Evolutionary conservation across 768 basidiomycete species (phyloP).

Genomic region (Lentinula detonsa): DNA sequence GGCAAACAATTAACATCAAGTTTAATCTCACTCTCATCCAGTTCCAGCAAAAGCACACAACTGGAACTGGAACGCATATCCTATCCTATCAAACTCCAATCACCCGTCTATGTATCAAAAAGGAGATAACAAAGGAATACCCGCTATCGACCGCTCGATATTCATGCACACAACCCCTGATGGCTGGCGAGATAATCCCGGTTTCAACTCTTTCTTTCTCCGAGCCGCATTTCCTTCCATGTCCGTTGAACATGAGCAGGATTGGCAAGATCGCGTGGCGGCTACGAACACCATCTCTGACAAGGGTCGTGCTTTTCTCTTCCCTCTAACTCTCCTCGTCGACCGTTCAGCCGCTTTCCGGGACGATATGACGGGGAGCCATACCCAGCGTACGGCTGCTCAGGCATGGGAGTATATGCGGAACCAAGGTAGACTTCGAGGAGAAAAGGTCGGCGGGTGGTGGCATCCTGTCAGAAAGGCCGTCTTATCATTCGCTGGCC

Average conservation of each 20-base stretch:
- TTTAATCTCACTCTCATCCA: conserved; percentile 10
- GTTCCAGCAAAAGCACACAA: background rate
- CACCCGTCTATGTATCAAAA: background rate
- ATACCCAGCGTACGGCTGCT: conserved; percentile 67
- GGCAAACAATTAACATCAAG: no score
- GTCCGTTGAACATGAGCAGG: conserved; percentile 59
- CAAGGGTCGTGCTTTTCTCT: conserved; percentile 54
- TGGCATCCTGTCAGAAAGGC: conserved; percentile 71
- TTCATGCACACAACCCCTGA: conserved; percentile 55
- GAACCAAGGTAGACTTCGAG: conserved; percentile 22
- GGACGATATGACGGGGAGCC: conserved; percentile 53
- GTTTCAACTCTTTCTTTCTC: conserved; percentile 74
- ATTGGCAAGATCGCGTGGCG: conserved; percentile 62
- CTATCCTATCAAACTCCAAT: background rate
- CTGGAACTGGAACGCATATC: conserved; percentile 2
- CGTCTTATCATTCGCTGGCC: conserved; percentile 65
- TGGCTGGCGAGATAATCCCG: conserved; percentile 72
- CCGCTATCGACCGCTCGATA: conserved; percentile 61
- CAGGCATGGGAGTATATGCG: conserved; percentile 57
- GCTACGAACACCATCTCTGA: conserved; percentile 8
- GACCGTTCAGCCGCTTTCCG: conserved; percentile 77
- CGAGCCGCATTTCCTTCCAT: conserved; percentile 68
- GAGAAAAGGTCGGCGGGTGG: conserved; percentile 50
- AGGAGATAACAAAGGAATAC: conserved; percentile 30
- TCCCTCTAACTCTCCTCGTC: conserved; percentile 61